Conservation (phyloP, 371 early-diverging fungal genomes). For the Mucor ambiguus region DNA sequence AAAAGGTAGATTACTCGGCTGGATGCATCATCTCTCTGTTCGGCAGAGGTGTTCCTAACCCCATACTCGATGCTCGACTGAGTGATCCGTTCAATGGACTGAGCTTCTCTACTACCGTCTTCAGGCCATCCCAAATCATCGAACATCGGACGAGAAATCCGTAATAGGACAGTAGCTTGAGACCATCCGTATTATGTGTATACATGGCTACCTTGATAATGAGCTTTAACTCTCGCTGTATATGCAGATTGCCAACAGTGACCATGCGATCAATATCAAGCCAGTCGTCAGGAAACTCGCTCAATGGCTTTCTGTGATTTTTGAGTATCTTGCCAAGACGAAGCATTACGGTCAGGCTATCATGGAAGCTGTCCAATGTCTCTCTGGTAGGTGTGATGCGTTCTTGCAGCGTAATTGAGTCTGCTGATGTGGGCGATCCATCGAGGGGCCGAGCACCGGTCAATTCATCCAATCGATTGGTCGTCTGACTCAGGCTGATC, state of each 20-base stretch:
- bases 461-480: conserved; percentile 8
- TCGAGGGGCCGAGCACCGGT: not conserved
- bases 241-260: conserved; percentile 14
- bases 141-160: conserved; percentile 30
- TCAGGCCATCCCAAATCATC: conserved; percentile 32
- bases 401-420: conserved; percentile 3
- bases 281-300: conserved; percentile 28
- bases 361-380: conserved; percentile 20
- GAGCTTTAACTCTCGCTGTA: conserved; percentile 18
- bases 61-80: conserved; percentile 24
- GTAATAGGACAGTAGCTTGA: conserved; percentile 24
- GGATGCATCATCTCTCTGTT: conserved; percentile 16
- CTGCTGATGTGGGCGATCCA: not conserved
- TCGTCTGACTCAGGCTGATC: conserved; percentile 20
- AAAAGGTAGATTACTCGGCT: conserved; percentile 4
- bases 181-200: conserved; percentile 19
- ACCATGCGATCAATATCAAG: conserved; percentile 26
- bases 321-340: conserved; percentile 19
- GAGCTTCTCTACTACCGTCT: conserved; percentile 28
- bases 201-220: conserved; percentile 17
- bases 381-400: conserved; percentile 20
- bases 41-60: conserved; percentile 14
- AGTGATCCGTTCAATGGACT: conserved; percentile 26
- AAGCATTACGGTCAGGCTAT: conserved; percentile 27
- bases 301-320: conserved; percentile 14